These are phyloP conservation scores for Monilinia laxa DNA, from an alignment of 2,329 filamentous ascomycete species.

Conservation along the genomic window DNA sequence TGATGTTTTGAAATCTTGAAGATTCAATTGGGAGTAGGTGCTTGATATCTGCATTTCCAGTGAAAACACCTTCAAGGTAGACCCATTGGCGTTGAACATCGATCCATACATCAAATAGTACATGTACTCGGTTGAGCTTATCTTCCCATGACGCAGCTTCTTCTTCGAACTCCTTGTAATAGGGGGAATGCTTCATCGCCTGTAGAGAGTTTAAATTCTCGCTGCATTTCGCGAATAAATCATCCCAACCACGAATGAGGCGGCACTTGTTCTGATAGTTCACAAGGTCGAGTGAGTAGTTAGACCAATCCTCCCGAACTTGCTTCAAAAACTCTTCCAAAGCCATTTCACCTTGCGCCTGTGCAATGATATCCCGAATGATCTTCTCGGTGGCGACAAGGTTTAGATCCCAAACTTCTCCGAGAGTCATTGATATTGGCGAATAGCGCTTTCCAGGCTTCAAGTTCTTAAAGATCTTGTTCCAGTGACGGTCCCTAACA, in stretches of 20 bases:
- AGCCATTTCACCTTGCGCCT: constrained; percentile 97
- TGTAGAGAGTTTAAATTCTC: constrained; percentile 97
- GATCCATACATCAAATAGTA: constrained; percentile 99
- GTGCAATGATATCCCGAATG: constrained; percentile 89
- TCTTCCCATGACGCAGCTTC: constrained; percentile 97
- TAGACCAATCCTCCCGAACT: constrained; percentile 95
- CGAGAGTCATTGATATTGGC: constrained; percentile 90
- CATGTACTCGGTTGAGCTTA: constrained; percentile 93
- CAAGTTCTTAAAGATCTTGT: constrained; percentile 94
- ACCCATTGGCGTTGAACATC: constrained; percentile 99
- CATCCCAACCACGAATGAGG: constrained; percentile 96
- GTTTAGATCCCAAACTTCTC: constrained; percentile 97
- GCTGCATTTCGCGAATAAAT: constrained; percentile 96
- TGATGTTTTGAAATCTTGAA: constrained; percentile 97
- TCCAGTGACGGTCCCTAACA: constrained; percentile 94
- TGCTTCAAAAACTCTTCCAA: constrained; percentile 96
- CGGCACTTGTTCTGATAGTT: constrained; percentile 98
- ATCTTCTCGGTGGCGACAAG: constrained; percentile 81
- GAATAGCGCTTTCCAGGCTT: constrained; percentile 93
- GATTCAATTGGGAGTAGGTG: constrained; percentile 95
- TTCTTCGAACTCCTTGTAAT: constrained; percentile 99
- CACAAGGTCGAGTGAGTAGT: constrained; percentile 89
- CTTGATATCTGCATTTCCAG: constrained; percentile 98
- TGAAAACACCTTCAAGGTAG: constrained; percentile 98
- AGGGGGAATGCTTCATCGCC: constrained; percentile 98